Evolutionary conservation across 2,329 filamentous ascomycete genomes (phyloP), one percentile per base, ranked within the genome.

Genomic region (Shiraia sp.): DNA sequence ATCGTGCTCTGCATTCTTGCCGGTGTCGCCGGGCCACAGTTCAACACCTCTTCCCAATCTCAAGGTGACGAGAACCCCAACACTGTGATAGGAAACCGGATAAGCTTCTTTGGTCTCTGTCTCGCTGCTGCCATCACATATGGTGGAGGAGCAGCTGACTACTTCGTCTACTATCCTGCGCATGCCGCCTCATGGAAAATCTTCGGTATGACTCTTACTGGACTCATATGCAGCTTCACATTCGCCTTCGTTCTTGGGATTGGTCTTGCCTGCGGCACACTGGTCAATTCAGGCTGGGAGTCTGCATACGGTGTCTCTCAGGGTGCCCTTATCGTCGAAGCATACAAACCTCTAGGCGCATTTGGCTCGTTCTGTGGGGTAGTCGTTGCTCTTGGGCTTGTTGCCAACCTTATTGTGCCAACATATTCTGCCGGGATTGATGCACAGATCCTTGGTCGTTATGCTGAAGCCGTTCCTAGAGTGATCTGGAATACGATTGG

Each of bases 51-150:
- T 2, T 74, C 76, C 1, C 65, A 72, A 2, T 82, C 78, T 2
- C 63, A 67, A 0, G 81, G 78, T n/a, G 72, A 79, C 32, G 55
- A 72, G 10, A 65, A 73, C 30, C 45, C 57, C 6, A 40, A 46
- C n/a, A 81, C 79, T 2, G 57, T 83, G 6, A 69, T 72, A 10
- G 83, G 80, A 15, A 79, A 80, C 46, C 72, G 79, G 2, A 70
- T 89, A 23, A 85, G 82, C 4, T 90, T 87, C 66, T 86, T 90
- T 65, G 85, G 81, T 9, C 72, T 89, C 32, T 86, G 81, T 51
- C 72, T 87, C 10, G 82, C 83, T 15, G 79, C 80, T 2, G 80
- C 81, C 6, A 78, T 86, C 38, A 84, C 82, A 1, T 88, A 85
- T 61, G 72, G 79, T 2, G 79, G 81, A 4, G 76, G 78, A 2